Percentiles rank a stretch among this genome's conserved stretches.
phyloP scores from a whole-genome alignment of 148 eudicot genomes.

The Vaccinium darrowii region DNA sequence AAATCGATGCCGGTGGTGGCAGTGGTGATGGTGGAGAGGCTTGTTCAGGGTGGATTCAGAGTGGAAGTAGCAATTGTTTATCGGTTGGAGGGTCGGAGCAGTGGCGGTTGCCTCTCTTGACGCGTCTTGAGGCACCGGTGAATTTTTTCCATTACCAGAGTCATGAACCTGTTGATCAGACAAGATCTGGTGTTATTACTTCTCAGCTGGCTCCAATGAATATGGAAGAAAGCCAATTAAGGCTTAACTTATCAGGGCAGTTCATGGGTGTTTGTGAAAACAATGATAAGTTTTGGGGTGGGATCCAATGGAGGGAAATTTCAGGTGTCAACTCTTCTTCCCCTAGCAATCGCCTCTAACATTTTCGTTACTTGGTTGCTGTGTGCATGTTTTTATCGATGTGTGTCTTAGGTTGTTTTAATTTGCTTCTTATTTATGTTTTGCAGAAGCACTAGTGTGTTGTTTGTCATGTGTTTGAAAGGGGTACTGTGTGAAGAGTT shows the following conservation, averaged over 20 bases:
- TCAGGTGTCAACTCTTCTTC: constrained; percentile 48
- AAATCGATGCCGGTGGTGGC: neutral
- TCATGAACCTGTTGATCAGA: constrained; percentile 11
- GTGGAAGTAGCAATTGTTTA: constrained; percentile 4
- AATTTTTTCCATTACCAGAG: constrained; percentile 33
- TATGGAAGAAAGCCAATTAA: constrained; percentile 34
- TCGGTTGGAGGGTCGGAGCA: constrained; percentile 7
- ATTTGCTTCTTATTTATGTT: neutral
- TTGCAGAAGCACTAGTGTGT: neutral
- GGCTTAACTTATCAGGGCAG: constrained; percentile 37
- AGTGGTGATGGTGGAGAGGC: neutral
- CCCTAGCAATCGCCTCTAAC: constrained; percentile 4
- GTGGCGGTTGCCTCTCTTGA: constrained; percentile 33
- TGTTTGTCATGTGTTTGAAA: neutral
- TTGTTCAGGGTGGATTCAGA: constrained; percentile 14
- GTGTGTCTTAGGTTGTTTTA: neutral
- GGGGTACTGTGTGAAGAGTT: neutral
- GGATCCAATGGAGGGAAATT: constrained; percentile 44
- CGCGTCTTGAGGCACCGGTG: constrained; percentile 11
- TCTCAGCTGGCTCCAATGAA: constrained; percentile 31
- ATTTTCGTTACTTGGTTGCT: neutral
- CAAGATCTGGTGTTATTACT: constrained; percentile 2
- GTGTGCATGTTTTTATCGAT: neutral
- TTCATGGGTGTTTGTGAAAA: constrained; percentile 30
- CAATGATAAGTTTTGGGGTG: constrained; percentile 41